Percentiles rank a stretch among this genome's conserved stretches.
Conservation (phyloP, 148 eudicot species). For the Dianthus caryophyllus region DNA sequence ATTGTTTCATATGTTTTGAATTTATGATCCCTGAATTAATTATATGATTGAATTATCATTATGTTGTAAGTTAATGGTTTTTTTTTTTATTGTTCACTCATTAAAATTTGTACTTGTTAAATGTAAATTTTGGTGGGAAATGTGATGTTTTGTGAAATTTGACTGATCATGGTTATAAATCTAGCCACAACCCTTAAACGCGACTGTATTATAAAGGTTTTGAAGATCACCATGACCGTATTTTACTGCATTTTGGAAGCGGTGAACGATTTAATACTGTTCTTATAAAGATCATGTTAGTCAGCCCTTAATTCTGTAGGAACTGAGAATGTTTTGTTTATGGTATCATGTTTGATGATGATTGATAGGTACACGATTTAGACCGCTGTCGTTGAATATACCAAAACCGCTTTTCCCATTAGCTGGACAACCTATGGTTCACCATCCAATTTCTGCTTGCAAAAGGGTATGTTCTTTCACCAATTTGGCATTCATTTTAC, state of each 20-base stretch:
- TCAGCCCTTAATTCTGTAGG: background rate
- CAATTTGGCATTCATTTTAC: background rate
- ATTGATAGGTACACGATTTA: conserved; percentile 71
- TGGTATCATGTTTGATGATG: conserved; percentile 1
- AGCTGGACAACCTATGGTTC: conserved; percentile 96
- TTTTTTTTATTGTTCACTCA: background rate
- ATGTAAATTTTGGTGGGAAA: background rate
- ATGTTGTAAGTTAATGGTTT: conserved; percentile 12
- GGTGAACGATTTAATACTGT: no score
- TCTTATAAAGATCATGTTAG: conserved; percentile 6
- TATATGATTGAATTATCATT: conserved; percentile 7
- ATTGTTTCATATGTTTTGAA: background rate
- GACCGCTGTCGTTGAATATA: conserved; percentile 79
- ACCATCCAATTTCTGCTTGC: conserved; percentile 94
- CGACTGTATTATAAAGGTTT: no score
- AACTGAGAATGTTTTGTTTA: conserved; percentile 4
- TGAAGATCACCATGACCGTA: no score
- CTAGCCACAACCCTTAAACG: no score
- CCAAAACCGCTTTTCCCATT: conserved; percentile 94
- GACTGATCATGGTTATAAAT: no score
- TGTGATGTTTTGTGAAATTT: background rate
- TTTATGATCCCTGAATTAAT: conserved; percentile 9
- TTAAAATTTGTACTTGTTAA: background rate
- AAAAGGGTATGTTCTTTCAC: conserved; percentile 49
- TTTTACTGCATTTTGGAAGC: no score